Evolutionary conservation across 2,329 filamentous ascomycete genomes (phyloP).

Genomic region (Aspergillus sp.): DNA sequence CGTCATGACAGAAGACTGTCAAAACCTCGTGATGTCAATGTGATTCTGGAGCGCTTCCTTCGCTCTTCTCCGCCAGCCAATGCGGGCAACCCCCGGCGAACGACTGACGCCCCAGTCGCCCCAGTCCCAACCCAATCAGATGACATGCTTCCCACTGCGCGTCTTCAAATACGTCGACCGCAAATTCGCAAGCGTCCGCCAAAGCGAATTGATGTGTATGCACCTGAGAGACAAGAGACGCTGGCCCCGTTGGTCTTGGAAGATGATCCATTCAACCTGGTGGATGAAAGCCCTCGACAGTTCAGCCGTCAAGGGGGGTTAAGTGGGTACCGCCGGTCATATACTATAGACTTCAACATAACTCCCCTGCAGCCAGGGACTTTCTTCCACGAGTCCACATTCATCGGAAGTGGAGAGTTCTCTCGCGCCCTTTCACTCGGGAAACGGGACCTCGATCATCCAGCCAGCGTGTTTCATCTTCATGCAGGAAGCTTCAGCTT

Average conservation of each 20-base stretch:
- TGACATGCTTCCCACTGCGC: constrained; percentile 10
- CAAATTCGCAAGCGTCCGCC: constrained; percentile 40
- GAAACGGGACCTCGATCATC: constrained; percentile 44
- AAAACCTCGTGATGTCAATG: constrained; percentile 19
- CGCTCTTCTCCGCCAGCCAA: constrained; percentile 12
- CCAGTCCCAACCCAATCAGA: constrained; percentile 1
- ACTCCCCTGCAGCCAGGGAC: constrained; percentile 50
- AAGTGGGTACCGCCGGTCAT: constrained; percentile 48
- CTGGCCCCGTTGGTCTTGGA: not conserved
- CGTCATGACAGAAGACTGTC: constrained; percentile 22
- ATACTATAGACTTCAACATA: constrained; percentile 55
- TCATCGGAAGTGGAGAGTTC: constrained; percentile 59
- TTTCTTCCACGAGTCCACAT: constrained; percentile 56
- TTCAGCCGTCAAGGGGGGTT: constrained; percentile 39
- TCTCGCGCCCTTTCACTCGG: constrained; percentile 42
- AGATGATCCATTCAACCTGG: constrained; percentile 13
- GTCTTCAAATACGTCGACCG: constrained; percentile 16
- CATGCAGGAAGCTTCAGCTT: constrained; percentile 31
- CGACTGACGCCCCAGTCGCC: not conserved
- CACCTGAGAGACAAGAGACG: constrained; percentile 47
- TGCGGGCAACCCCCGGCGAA: constrained; percentile 3
- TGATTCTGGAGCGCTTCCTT: constrained; percentile 39
- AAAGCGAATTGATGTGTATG: constrained; percentile 47
- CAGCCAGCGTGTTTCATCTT: constrained; percentile 40
- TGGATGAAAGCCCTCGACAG: constrained; percentile 13